Base-by-base conservation (phyloP, 768 basidiomycete genomes). In the Dictyophora rubrovolvata region DNA sequence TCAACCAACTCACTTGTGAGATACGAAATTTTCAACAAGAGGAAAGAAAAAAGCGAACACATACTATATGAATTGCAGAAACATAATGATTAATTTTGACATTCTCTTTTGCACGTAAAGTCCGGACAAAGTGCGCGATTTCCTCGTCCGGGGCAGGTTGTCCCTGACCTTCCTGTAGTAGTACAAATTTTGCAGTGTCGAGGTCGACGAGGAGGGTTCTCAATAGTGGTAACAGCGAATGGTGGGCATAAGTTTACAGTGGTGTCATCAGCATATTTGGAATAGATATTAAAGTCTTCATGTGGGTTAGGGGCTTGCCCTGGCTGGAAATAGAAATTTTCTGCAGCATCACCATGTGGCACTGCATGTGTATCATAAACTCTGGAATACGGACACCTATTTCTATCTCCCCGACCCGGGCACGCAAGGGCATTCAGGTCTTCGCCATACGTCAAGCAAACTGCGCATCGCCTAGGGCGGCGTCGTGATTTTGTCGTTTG, bases 151-250 rank as follows among this genome's bases (percentile, higher is more conserved):
- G 48, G 49, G 37, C 57, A 59, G 52, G 8, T 17, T 11, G 57
- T 35, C 10, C 57, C 57, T 34, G 36, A 28, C 18, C 52, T 50
- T 22, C 48, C 49, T n/a, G 33, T 59, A 16, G 57, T 20, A n/a
- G 52, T 47, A 59, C 57, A 59, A 33, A 59, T 51, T 51, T 51
- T 59, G 48, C 57, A 59, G 16, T 28, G 48, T 48, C 57, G 49
- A 28, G 57, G 33, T 18, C 57, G 57, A 23, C 57, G 33, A 23
- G 36, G 34, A 10, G 49, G 22, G 33, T n/a, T 59, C 16, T 59
- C 57, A 35, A 18, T 33, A 9, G 49, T 20, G 12, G 48, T 16
- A 28, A 48, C 22, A 20, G 37, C 46, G 22, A 50, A 50, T 48
- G 28, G 49, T 3, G n/a, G 12, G 42, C n/a, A 12, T 14, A 42